Percentiles rank a stretch among this genome's conserved stretches.
These are phyloP conservation scores for Malus hybrid DNA, from an alignment of 331 rosid species.

Conservation along the genomic window DNA sequence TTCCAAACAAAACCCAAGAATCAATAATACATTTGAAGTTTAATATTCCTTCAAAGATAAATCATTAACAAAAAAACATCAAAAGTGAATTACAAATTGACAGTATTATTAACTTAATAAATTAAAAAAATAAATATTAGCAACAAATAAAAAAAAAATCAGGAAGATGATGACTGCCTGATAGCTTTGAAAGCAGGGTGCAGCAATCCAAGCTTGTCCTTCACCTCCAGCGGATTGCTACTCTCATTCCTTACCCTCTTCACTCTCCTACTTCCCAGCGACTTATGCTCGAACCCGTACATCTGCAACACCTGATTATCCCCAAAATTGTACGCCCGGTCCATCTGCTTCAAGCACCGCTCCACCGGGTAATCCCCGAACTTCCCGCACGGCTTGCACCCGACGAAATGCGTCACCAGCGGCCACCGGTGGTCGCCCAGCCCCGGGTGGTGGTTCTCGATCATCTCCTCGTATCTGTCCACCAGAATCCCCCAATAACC, in stretches of 20 bases:
- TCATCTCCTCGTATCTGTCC: slow-evolving; percentile 77
- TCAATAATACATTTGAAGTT: too few species aligned
- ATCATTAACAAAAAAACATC: neutral
- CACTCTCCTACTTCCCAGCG: slow-evolving; percentile 56
- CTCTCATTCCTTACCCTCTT: slow-evolving; percentile 75
- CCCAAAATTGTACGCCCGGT: slow-evolving; percentile 79
- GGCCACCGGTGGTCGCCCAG: slow-evolving; percentile 94
- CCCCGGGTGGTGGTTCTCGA: slow-evolving; percentile 79
- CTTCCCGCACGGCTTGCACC: slow-evolving; percentile 92
- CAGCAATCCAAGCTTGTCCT: slow-evolving; percentile 91
- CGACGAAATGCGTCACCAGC: slow-evolving; percentile 88
- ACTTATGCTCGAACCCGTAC: slow-evolving; percentile 68
- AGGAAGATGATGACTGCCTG: slow-evolving; percentile 36
- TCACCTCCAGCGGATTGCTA: slow-evolving; percentile 53
- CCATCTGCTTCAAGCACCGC: slow-evolving; percentile 84
- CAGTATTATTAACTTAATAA: slow-evolving; percentile 4
- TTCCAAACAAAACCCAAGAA: too few species aligned
- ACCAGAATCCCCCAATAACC: slow-evolving; percentile 95
- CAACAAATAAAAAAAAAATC: neutral
- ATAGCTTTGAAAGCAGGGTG: slow-evolving; percentile 77
- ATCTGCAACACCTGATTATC: slow-evolving; percentile 86
- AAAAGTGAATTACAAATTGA: neutral
- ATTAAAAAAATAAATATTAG: too few species aligned
- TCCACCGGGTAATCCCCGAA: slow-evolving; percentile 90
- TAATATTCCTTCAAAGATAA: too few species aligned